Base-by-base conservation (phyloP, 768 basidiomycete species). In the Suillus luteus region DNA sequence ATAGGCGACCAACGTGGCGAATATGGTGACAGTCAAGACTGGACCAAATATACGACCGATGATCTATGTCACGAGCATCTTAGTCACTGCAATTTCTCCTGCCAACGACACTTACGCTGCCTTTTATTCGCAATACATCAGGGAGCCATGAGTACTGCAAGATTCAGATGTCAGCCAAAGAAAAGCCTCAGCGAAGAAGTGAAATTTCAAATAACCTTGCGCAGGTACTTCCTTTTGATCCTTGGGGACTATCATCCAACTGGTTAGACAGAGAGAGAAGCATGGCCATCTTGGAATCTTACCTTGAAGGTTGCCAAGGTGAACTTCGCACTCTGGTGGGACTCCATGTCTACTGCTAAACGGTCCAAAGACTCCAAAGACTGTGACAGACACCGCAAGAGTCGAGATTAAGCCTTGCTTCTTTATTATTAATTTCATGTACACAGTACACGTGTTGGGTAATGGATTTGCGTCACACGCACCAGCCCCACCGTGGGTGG, bases 71-170 rank as follows among this genome's bases (percentile, higher is more conserved):
- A 24, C 24, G 38, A 17, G 37, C 15, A 19, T 52, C 59, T 22
- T 17, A 35, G 48, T 63, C 40, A 72, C 65, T 63, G 46, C 40
- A 41, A 54, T n/a, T 44, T 59, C 43, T 57, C 41, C 22, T 51
- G 31, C 24, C 57, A 48, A 55, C 19, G 54, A 59, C 22, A 80
- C 88, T 68, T 73, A 93, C 91, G 67, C 90, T 93, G 68, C 92
- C 91, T 80, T 93, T 87, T 66, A 95, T 62, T 46, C 93, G 85
- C 51, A 95, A 80, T 22, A 95, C 91, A 75, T 95, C 94, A 2
- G 93, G 92, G 14, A 95, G 79, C 93, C 94, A 96, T 17, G 91
- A 92, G 72, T 92, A 93, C 91, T 92, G 63, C 22, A 60, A n/a
- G n/a, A n/a, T n/a, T n/a, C n/a, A 24, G 17, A 27, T 11, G 38